Conservation (phyloP, 257 asterid genomes). For the Fraxinus excelsior region DNA sequence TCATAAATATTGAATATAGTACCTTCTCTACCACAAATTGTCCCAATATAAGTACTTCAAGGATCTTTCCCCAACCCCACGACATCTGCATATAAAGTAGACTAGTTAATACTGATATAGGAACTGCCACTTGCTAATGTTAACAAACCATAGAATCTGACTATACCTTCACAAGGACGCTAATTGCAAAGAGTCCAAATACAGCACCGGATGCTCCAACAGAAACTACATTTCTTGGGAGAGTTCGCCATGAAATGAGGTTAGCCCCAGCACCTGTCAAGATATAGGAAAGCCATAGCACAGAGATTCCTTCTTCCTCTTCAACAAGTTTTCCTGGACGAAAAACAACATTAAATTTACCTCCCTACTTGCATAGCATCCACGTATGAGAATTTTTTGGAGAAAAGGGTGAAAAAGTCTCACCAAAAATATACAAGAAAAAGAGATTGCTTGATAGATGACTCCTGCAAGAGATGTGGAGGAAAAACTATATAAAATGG, state of each 20-base stretch:
- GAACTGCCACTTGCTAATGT: slow-evolving; percentile 14
- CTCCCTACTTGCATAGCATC: slow-evolving; percentile 11
- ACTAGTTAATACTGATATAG: slow-evolving; percentile 11
- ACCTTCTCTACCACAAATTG: slow-evolving; percentile 95
- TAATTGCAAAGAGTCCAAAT: slow-evolving; percentile 92
- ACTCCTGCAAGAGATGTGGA: slow-evolving; percentile 53
- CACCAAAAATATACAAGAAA: slow-evolving; percentile 96
- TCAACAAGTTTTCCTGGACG: slow-evolving; percentile 88
- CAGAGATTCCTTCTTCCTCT: slow-evolving; percentile 97
- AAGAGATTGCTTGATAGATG: slow-evolving; percentile 96
- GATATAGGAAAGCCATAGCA: slow-evolving; percentile 88
- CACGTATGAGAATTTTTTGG: neutral
- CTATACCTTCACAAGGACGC: slow-evolving; percentile 92
- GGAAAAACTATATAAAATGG: neutral
- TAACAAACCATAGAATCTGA: neutral
- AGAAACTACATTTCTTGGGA: slow-evolving; percentile 92
- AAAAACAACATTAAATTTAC: slow-evolving; percentile 14
- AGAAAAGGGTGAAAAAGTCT: slow-evolving; percentile 33
- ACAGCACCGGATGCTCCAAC: slow-evolving; percentile 99
- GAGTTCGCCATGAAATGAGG: slow-evolving; percentile 89
- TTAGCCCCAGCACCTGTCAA: slow-evolving; percentile 97
- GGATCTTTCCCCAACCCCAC: slow-evolving; percentile 99
- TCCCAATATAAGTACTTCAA: slow-evolving; percentile 90
- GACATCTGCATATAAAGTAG: slow-evolving; percentile 66
- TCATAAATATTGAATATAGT: slow-evolving; percentile 12